These are phyloP conservation scores for Diaporthe caulivora DNA, from an alignment of 2,329 filamentous ascomycete genomes.

Conservation along the genomic window DNA sequence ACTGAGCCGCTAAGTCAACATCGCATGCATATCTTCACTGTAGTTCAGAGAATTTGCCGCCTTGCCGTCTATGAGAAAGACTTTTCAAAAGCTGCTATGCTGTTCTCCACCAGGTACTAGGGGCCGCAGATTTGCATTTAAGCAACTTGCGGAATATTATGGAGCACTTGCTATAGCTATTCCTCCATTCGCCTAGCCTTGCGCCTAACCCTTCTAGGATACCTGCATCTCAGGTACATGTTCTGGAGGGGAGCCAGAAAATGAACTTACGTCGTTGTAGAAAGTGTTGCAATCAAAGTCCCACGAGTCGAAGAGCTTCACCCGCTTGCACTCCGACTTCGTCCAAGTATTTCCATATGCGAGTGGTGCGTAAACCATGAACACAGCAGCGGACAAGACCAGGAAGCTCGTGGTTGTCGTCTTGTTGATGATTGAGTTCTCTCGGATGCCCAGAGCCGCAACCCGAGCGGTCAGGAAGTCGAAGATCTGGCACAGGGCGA, in stretches of 20 bases:
- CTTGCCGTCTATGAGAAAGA: slow-evolving; percentile 35
- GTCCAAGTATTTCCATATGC: slow-evolving; percentile 97
- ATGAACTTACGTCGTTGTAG: slow-evolving; percentile 80
- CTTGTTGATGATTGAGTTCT: slow-evolving; percentile 80
- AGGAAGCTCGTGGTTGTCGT: slow-evolving; percentile 81
- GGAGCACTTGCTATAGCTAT: slow-evolving; percentile 30
- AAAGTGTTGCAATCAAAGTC: slow-evolving; percentile 99
- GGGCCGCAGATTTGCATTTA: background rate
- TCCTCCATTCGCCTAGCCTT: background rate
- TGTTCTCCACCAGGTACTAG: slow-evolving; percentile 34
- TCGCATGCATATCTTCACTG: slow-evolving; percentile 9
- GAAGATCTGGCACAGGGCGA: slow-evolving; percentile 88
- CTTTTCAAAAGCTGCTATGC: background rate
- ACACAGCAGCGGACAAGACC: slow-evolving; percentile 78
- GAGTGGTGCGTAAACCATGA: slow-evolving; percentile 87
- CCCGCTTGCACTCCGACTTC: slow-evolving; percentile 83
- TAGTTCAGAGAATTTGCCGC: slow-evolving; percentile 9
- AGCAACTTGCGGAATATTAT: slow-evolving; percentile 14
- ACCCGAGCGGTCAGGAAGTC: slow-evolving; percentile 87
- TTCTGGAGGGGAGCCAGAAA: slow-evolving; percentile 46
- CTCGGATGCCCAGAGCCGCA: slow-evolving; percentile 73
- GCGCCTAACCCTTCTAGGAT: slow-evolving; percentile 44
- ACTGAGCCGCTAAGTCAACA: slow-evolving; percentile 18
- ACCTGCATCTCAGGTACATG: slow-evolving; percentile 53
- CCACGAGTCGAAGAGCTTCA: slow-evolving; percentile 91